Evolutionary conservation across 352 stramenopile species (phyloP), one percentile per base, ranked within the genome.

Genomic region (Phytophthora macrochlamydospora): DNA sequence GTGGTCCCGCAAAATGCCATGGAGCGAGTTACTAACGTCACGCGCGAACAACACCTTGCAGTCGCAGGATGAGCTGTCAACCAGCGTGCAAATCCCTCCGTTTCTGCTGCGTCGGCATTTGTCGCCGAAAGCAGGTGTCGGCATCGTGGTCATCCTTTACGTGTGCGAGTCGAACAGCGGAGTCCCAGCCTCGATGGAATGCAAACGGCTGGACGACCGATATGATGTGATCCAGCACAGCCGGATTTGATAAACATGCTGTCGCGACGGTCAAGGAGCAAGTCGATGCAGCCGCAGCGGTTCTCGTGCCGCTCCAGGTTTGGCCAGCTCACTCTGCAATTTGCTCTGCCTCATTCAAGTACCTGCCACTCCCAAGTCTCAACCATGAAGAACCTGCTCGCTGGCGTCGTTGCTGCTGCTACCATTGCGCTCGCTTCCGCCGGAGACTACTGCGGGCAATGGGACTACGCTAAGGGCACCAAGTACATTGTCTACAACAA

Each of bases 401-500:
- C 45, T 51, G 64, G 45, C 55, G 31, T 59, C 51, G 35, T 67
- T 45, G 45, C 57, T 55, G 58, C 64, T 56, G 45, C 58, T 35
- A 51, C 58, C 13, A n/a, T 67, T 14, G 46, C 64, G 7, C 14
- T 67, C 35, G 51, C 59, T 14, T 72, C 58, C 30, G 58, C 64
- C 1, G 53, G 51, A 18, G 58, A 67, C 14, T 72, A 64, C 52
- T 71, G 64, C 43, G 75, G 68, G 30, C 75, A 83, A 55, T 83
- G 75, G 75, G 75, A 69, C 49, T 65, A 51, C 28, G 46, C 52
- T 28, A 73, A 68, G 30, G 60, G 61, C 32, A 68, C 56, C 31
- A 72, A 78, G 42, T 83, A 74, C 71, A 83, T 76, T 32, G 55
- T 83, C 32, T 83, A 83, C 71, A 83, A 83, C 68, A 69, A 83